phyloP scores from a whole-genome alignment of 2,329 filamentous ascomycete species.

The Trichoderma afroharzianum region DNA sequence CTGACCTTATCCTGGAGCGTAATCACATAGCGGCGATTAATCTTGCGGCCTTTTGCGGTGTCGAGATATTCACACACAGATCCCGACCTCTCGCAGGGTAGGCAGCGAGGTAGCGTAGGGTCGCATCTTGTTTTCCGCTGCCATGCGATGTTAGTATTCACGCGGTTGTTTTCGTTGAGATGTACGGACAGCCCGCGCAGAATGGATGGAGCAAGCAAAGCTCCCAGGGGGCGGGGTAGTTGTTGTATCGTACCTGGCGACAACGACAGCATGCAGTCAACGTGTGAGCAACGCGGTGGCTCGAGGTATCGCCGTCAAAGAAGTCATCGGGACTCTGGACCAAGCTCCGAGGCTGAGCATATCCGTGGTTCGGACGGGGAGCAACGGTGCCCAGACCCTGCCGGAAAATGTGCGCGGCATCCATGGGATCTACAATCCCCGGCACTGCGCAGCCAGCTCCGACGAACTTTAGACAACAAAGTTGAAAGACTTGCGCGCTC shows the following conservation, averaged over 20 bases:
- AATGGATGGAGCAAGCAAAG: background rate
- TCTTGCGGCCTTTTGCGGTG: slow-evolving; percentile 77
- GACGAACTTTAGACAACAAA: background rate
- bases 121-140: slow-evolving; percentile 97
- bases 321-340: slow-evolving; percentile 38
- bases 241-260: slow-evolving; percentile 58
- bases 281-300: slow-evolving; percentile 69
- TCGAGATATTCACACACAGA: slow-evolving; percentile 95
- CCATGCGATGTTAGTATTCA: background rate
- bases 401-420: slow-evolving; percentile 57
- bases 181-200: background rate
- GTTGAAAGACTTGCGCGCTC: background rate
- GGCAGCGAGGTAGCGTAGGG: slow-evolving; percentile 83
- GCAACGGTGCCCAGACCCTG: slow-evolving; percentile 50
- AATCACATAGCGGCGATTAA: slow-evolving; percentile 89
- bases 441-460: background rate
- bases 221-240: background rate
- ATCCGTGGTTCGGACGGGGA: slow-evolving; percentile 35
- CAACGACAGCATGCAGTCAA: slow-evolving; percentile 77
- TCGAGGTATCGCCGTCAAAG: slow-evolving; percentile 48
- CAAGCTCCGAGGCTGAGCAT: slow-evolving; percentile 29
- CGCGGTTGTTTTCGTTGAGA: background rate
- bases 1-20: slow-evolving; percentile 84
- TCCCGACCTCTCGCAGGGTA: slow-evolving; percentile 88
- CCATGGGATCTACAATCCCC: slow-evolving; percentile 43